Evolutionary conservation across 208 protist genomes (phyloP), one percentile per base, ranked within the genome.

Genomic region (Trypanosoma conorhini): DNA sequence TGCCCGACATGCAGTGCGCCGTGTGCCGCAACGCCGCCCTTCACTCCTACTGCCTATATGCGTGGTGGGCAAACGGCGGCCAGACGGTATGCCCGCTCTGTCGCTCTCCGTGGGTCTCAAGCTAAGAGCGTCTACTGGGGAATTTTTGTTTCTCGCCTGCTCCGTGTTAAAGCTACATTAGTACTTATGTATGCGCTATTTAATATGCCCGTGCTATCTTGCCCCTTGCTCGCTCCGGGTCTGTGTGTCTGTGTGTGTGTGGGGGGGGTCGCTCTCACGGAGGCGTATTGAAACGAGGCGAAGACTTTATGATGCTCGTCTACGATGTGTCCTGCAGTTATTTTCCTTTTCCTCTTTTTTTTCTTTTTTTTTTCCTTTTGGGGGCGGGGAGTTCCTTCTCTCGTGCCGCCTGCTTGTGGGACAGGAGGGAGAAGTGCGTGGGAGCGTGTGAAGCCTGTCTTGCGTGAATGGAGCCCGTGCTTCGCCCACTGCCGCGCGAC

Each of bases 41-140:
- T 69, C 95, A 98, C 78, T 81, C 82, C 7, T 82, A 81, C 58
- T 98, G 95, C 69, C 78, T 98, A 19, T 93, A 89, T 74, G 88
- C 83, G 40, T 98, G 94, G 94, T 98, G 92, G 87, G 79, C 86
- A 22, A 94, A 77, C 22, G 79, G 85, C n/a, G 91, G 86, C 5
- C 76, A 91, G 57, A 91, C 77, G 19, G 75, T 90, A 10, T 98
- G 94, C 78, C 94, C 94, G 52, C 79, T 97, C n/a, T 98, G 94
- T 67, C 87, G 92, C 56, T 90, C 89, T 0, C 85, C 92, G 12
- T 96, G 91, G 90, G 86, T 94, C 10, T 64, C 86, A 33, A 67
- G 52, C 30, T 81, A 58, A 44, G 30, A 28, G 10, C 17, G 1
- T 10, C 42, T 46, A 19, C 13, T 46, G 42, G 42, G 42, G 17